These are phyloP conservation scores for Takakia lepidozioides DNA, from an alignment of 225 moss, liverwort and hornwort genomes.

Conservation along the genomic window DNA sequence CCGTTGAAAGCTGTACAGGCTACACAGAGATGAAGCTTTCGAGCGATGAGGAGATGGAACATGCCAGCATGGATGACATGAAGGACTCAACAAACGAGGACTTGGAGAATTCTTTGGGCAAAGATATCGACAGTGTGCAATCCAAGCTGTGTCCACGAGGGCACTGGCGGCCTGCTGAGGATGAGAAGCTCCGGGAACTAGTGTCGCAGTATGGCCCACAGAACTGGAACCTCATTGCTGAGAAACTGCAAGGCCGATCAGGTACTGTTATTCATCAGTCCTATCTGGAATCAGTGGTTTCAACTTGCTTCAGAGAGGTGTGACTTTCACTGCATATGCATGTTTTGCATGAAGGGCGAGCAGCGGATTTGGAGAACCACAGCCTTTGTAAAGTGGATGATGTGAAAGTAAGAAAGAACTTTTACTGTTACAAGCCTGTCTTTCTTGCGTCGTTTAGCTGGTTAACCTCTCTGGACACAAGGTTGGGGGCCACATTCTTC, in stretches of 20 bases:
- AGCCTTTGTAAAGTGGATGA: too few species aligned
- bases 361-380: too few species aligned
- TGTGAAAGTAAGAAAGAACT: too few species aligned
- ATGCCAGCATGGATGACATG: constrained; percentile 31
- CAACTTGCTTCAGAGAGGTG: too few species aligned
- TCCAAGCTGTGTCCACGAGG: constrained; percentile 59
- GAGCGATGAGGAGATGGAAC: constrained; percentile 20
- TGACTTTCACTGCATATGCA: too few species aligned
- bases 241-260: constrained; percentile 97
- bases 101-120: constrained; percentile 29
- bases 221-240: constrained; percentile 99
- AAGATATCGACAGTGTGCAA: constrained; percentile 42
- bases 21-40: constrained; percentile 14
- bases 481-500: too few species aligned
- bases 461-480: too few species aligned
- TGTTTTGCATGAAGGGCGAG: too few species aligned
- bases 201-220: constrained; percentile 53
- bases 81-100: constrained; percentile 42
- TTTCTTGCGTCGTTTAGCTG: too few species aligned
- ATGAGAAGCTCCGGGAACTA: constrained; percentile 61
- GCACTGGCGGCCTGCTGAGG: constrained; percentile 65
- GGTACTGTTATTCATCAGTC: constrained; percentile 22
- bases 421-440: too few species aligned
- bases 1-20: constrained; percentile 43
- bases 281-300: not conserved